Evolutionary conservation across 129 eudicot genomes (phyloP), one percentile per base, ranked within the genome.

Genomic region (Apium graveolens): DNA sequence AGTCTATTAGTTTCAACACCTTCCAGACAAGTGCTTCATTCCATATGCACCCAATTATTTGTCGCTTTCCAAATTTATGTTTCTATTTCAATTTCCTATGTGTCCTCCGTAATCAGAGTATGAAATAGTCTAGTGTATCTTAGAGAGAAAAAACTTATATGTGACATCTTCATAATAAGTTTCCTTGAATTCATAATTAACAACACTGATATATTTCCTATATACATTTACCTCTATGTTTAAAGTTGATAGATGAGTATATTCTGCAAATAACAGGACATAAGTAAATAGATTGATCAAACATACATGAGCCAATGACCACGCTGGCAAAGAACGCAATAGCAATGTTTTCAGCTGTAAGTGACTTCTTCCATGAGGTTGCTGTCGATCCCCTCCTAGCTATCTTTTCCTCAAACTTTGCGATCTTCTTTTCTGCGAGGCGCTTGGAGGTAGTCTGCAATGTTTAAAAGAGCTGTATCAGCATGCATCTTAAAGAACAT

Each of bases 341-440:
- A 82, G 85, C 82, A 79, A 86, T 45, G 60, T 85, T 77, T 57
- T 90, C 93, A 0, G 86, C 86, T 11, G 85, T 88, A 55, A 83
- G 84, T 65, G 71, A 77, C 74, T 85, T 92, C 77, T 73, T 80
- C 43, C 45, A 17, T 2, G 97, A 86, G 65, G 63, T 45, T 53
- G 34, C 41, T 0, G 77, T 81, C 78, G 78, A 53, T 73, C 95
- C 96, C 79, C 89, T 86, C 74, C 82, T 85, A 12, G 82, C 81
- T 63, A 92, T 86, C 80, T 92, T 92, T 78, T 90, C 90, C 87
- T 92, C 97, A 85, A 92, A 92, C 82, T 88, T 92, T 3, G 91
- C 97, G 31, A 86, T 84, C 80, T 92, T 92, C 85, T 82, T 90
- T 81, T 88, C 91, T 1, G 97, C 93, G 45, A 92, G 76, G 55